Conservation (phyloP, 352 stramenopile species). For the Phytophthora capsici region DNA sequence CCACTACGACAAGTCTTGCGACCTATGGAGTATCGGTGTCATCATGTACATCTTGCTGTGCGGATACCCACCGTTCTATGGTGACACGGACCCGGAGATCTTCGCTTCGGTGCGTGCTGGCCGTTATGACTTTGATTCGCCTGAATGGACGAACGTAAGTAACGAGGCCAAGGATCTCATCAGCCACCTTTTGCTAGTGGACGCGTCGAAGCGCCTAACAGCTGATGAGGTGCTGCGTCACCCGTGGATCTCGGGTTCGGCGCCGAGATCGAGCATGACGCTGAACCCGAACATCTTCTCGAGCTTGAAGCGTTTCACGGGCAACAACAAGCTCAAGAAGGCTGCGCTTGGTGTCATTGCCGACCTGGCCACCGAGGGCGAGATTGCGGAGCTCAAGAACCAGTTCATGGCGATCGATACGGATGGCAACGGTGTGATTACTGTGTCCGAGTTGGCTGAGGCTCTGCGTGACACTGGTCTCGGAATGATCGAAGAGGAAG, state of each 20-base stretch:
- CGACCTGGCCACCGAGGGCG: conserved; percentile 81
- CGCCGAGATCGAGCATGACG: conserved; percentile 75
- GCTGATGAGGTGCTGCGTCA: conserved; percentile 88
- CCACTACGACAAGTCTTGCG: conserved; percentile 96
- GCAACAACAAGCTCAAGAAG: conserved; percentile 93
- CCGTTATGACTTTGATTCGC: conserved; percentile 87
- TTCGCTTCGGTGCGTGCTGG: conserved; percentile 83
- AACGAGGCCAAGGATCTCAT: conserved; percentile 95
- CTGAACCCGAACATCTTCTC: conserved; percentile 87
- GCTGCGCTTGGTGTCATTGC: conserved; percentile 87
- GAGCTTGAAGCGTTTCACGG: conserved; percentile 88
- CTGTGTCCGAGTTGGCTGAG: conserved; percentile 85
- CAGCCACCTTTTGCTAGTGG: conserved; percentile 92
- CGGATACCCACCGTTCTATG: conserved; percentile 97
- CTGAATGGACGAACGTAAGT: conserved; percentile 85
- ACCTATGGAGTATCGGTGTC: conserved; percentile 96
- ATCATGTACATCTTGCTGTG: conserved; percentile 97
- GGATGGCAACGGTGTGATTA: conserved; percentile 91
- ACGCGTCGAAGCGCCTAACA: conserved; percentile 92
- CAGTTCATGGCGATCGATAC: conserved; percentile 89
- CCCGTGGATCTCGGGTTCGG: conserved; percentile 85
- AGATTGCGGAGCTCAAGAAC: conserved; percentile 88
- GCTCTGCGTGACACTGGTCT: conserved; percentile 84
- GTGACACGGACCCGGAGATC: conserved; percentile 93
- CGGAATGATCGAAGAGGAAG: conserved; percentile 89